These are phyloP conservation scores for Ogataea thermomethanolica DNA, from an alignment of 805 yeast species.

Conservation along the genomic window DNA sequence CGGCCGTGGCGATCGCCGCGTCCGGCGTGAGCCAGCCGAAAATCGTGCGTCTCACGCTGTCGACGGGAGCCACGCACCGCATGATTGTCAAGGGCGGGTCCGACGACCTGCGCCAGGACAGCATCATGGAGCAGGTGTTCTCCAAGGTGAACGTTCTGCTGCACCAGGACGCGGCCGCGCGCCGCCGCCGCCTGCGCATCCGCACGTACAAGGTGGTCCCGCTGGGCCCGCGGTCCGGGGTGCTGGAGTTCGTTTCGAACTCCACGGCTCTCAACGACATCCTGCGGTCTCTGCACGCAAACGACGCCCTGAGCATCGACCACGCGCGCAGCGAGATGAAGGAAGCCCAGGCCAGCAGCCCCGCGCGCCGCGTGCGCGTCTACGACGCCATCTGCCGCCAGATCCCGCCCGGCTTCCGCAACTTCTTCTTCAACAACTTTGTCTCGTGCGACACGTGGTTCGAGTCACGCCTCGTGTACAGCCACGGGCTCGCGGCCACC, in stretches of 20 bases:
- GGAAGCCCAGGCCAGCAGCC: constrained; percentile 45
- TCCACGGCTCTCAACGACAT: constrained; percentile 71
- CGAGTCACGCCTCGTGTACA: constrained; percentile 55
- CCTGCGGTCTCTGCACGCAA: constrained; percentile 58
- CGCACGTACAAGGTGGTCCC: constrained; percentile 91
- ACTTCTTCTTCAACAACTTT: constrained; percentile 68
- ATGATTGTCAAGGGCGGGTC: constrained; percentile 78
- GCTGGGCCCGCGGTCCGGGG: constrained; percentile 80
- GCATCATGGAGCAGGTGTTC: constrained; percentile 97
- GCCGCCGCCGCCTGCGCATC: constrained; percentile 55
- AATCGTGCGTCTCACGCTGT: constrained; percentile 51
- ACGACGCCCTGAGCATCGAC: constrained; percentile 46
- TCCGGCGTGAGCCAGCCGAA: constrained; percentile 90
- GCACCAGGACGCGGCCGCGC: constrained; percentile 49
- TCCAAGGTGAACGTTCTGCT: constrained; percentile 75
- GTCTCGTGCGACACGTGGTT: constrained; percentile 74
- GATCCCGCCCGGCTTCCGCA: constrained; percentile 64
- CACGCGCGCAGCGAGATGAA: constrained; percentile 67
- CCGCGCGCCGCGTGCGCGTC: constrained; percentile 39
- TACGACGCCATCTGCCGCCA: constrained; percentile 47
- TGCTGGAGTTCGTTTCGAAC: constrained; percentile 83
- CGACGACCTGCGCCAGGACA: constrained; percentile 93
- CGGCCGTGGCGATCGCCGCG: constrained; percentile 55
- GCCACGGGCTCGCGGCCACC: constrained; percentile 75
- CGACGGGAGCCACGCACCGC: constrained; percentile 56